Evolutionary conservation across 208 protist species (phyloP).

Genomic region (Porcisia deanei): DNA sequence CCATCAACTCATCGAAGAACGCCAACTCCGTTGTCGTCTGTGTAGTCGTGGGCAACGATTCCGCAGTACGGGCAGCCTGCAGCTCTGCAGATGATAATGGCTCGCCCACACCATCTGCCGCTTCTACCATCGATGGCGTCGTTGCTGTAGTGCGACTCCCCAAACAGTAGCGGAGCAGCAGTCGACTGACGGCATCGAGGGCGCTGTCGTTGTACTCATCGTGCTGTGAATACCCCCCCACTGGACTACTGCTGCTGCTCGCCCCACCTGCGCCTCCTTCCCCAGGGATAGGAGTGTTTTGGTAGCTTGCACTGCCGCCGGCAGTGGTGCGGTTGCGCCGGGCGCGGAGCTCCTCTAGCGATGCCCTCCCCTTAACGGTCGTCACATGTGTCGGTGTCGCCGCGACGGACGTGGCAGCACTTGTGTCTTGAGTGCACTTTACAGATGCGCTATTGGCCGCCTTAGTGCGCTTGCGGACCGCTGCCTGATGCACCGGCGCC

Average conservation of each 20-base stretch:
- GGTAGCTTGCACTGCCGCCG: not conserved
- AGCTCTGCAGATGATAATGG: not conserved
- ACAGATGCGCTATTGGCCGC: slow-evolving; percentile 13
- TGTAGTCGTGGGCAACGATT: slow-evolving; percentile 12
- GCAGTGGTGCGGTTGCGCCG: slow-evolving; percentile 38
- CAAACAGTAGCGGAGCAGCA: slow-evolving; percentile 58
- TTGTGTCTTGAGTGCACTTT: slow-evolving; percentile 20
- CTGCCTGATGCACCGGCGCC: slow-evolving; percentile 20
- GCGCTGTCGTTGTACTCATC: slow-evolving; percentile 36
- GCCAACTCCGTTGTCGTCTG: slow-evolving; percentile 34
- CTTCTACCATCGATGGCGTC: slow-evolving; percentile 15
- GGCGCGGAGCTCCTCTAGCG: slow-evolving; percentile 49
- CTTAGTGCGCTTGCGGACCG: slow-evolving; percentile 35
- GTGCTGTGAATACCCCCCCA: not conserved
- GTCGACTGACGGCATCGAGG: slow-evolving; percentile 51
- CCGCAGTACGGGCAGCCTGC: slow-evolving; percentile 1
- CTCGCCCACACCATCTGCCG: slow-evolving; percentile 5
- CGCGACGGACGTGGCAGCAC: slow-evolving; percentile 9
- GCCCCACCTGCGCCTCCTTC: not conserved
- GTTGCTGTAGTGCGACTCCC: not conserved
- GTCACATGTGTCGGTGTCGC: slow-evolving; percentile 34
- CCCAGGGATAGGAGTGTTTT: not conserved
- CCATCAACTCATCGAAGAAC: slow-evolving; percentile 45
- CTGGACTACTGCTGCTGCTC: not conserved
- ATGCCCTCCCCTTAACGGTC: slow-evolving; percentile 36